phyloP scores from a whole-genome alignment of 1,284 basidiomycete genomes.

The Moesziomyces aphidis region DNA sequence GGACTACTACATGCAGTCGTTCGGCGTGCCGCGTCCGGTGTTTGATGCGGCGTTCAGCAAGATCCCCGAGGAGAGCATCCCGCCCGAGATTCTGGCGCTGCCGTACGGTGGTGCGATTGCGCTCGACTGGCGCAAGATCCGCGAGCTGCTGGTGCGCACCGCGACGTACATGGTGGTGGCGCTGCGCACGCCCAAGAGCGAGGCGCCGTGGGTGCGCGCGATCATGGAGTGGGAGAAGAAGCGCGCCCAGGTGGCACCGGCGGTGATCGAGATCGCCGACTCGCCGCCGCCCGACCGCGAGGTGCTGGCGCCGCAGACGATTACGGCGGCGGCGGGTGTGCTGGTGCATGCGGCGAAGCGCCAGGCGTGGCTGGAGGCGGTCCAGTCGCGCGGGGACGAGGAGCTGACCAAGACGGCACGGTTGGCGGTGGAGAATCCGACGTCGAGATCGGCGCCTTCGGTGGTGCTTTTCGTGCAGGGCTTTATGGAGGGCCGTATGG shows the following conservation, averaged over 20 bases:
- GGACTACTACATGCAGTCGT: constrained; percentile 38
- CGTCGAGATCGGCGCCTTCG: constrained; percentile 19
- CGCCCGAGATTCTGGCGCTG: constrained; percentile 29
- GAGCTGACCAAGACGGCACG: constrained; percentile 30
- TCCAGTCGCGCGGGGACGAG: constrained; percentile 11
- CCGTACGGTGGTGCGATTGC: constrained; percentile 40
- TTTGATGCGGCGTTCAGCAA: constrained; percentile 39
- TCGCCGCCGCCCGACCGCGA: constrained; percentile 5
- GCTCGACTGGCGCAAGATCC: constrained; percentile 31
- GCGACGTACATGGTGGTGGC: constrained; percentile 42
- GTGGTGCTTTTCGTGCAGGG: constrained; percentile 27
- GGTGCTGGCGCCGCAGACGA: constrained; percentile 4
- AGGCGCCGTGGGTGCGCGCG: constrained; percentile 25
- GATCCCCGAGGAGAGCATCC: constrained; percentile 29
- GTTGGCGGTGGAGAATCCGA: constrained; percentile 23
- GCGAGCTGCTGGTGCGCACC: constrained; percentile 29
- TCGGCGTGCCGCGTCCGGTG: constrained; percentile 19
- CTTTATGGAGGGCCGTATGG: constrained; percentile 16
- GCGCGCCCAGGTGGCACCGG: constrained; percentile 2
- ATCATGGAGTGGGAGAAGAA: constrained; percentile 26
- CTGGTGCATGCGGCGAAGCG: constrained; percentile 2
- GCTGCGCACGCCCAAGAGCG: constrained; percentile 24
- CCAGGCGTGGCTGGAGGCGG: constrained; percentile 17
- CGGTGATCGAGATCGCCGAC: constrained; percentile 22
- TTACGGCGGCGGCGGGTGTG: constrained; percentile 9